Evolutionary conservation across 225 moss, liverwort and hornwort genomes (phyloP), one percentile per base, ranked within the genome.

Genomic region (Antitrichia curtipendula): DNA sequence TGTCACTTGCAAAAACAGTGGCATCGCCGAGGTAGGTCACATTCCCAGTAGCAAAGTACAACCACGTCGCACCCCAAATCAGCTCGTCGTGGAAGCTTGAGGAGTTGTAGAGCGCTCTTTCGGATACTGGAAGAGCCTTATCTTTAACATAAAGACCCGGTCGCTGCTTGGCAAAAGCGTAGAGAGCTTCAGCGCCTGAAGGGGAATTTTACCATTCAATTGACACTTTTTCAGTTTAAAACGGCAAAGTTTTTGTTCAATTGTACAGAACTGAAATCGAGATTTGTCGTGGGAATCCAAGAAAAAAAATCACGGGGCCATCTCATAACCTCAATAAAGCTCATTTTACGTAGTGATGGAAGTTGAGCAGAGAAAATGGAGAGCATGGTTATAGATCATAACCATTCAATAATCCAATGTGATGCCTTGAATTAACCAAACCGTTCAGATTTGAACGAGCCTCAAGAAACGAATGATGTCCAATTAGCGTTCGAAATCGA

Each of bases 41-140:
- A 36, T 97, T 95, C n/a, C 98, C 98, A 62, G 94, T 95, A 16
- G 98, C 98, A 6, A 94, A 94, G 86, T 93, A 98, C 71, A 97
- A 50, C 98, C 98, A 98, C 8, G 95, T 91, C 66, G 90, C 93
- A 40, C 86, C 95, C 98, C 98, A 97, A 29, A 98, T 83, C 81
- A 87, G 45, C 82, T 97, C 98, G 75, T 98, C 98, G 32, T 78
- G 87, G 79, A 95, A 98, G 28, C 75, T 49, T 2, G 94, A 34
- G 4, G 98, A 96, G 84, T 98, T 93, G 63, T 98, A 98, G 6
- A 96, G 89, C 12, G 52, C 73, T 50, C 85, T 59, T 31, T 94
- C 94, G 12, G 89, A 82, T 17, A 20, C 6, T 2, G 91, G 90
- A 47, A 90, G 5, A 15, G 43, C 79, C 6, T 45, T 56, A 41